Percentiles rank a stretch among this genome's conserved stretches.
Conservation (phyloP, 2,329 filamentous ascomycete species). For the Xylaria sp. region DNA sequence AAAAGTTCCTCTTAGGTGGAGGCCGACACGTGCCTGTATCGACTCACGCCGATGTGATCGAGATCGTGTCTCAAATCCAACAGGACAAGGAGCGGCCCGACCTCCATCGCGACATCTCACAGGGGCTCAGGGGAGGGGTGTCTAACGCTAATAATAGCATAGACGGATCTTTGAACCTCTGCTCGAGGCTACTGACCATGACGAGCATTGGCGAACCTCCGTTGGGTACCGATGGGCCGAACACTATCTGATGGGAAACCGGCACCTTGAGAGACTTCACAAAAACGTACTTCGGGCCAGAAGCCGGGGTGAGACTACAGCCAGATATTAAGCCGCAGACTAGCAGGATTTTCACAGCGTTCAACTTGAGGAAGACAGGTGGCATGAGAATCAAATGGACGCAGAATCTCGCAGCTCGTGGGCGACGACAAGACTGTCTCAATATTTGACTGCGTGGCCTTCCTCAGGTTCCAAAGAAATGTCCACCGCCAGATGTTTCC, state of each 20-base stretch:
- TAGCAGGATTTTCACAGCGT: conserved; percentile 41
- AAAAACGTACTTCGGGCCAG: conserved; percentile 19
- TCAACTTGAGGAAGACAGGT: conserved; percentile 47
- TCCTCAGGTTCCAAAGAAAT: conserved; percentile 46
- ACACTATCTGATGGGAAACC: conserved; percentile 24
- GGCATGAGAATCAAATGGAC: conserved; percentile 52
- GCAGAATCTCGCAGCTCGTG: conserved; percentile 51
- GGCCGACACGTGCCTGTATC: conserved; percentile 35
- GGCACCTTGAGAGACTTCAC: conserved; percentile 31
- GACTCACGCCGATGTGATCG: conserved; percentile 34
- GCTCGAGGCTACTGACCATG: conserved; percentile 33
- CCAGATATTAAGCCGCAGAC: conserved; percentile 38
- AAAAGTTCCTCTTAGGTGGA: conserved; percentile 34
- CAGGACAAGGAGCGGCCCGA: conserved; percentile 19
- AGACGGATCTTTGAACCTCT: conserved; percentile 34
- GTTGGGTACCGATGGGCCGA: conserved; percentile 24
- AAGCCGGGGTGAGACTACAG: conserved; percentile 11
- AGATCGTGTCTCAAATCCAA: conserved; percentile 24
- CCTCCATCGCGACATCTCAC: conserved; percentile 25
- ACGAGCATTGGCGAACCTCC: conserved; percentile 35
- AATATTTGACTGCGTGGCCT: conserved; percentile 55
- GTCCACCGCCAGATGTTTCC: conserved; percentile 44
- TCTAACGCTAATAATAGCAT: conserved; percentile 2
- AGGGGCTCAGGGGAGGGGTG: background rate
- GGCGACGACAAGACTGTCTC: conserved; percentile 52